Evolutionary conservation across 139 green algal genomes (phyloP).

Genomic region (Deuterostichococcus epilithicus): DNA sequence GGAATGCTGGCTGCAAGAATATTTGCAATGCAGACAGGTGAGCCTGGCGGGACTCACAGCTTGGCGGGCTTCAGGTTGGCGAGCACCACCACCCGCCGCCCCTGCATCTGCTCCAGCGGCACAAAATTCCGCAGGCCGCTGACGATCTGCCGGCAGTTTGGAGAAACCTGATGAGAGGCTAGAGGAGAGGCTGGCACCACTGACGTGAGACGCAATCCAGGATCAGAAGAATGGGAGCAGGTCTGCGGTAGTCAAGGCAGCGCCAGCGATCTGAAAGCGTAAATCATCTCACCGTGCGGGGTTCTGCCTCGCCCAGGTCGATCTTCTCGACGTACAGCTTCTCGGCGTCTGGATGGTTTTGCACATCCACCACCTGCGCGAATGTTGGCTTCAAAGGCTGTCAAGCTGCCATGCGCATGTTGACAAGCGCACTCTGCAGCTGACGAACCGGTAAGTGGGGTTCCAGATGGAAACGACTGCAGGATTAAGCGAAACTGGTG

Average conservation of each 20-base stretch:
- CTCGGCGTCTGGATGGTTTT: constrained; percentile 86
- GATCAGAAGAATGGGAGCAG: too few species aligned
- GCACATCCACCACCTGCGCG: constrained; percentile 71
- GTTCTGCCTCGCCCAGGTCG: constrained; percentile 85
- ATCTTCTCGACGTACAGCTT: constrained; percentile 95
- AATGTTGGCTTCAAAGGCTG: too few species aligned
- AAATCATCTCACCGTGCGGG: constrained; percentile 39
- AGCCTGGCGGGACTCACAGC: constrained; percentile 66
- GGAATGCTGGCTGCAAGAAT: too few species aligned
- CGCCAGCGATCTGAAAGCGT: not conserved
- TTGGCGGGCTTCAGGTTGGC: constrained; percentile 96
- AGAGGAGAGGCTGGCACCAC: too few species aligned
- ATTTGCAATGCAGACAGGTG: constrained; percentile 25
- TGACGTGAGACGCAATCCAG: too few species aligned
- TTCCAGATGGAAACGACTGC: too few species aligned
- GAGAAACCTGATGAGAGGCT: too few species aligned
- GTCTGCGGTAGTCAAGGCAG: not conserved
- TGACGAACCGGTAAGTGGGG: too few species aligned
- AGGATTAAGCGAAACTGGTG: too few species aligned
- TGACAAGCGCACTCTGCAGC: too few species aligned
- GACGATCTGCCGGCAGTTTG: constrained; percentile 71
- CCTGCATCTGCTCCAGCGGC: constrained; percentile 75
- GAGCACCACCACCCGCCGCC: constrained; percentile 71
- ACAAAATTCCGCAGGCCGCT: constrained; percentile 93
- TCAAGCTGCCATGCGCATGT: too few species aligned